Base-by-base conservation (phyloP, 2,329 filamentous ascomycete genomes). In the Ophiostoma perfectum region DNA sequence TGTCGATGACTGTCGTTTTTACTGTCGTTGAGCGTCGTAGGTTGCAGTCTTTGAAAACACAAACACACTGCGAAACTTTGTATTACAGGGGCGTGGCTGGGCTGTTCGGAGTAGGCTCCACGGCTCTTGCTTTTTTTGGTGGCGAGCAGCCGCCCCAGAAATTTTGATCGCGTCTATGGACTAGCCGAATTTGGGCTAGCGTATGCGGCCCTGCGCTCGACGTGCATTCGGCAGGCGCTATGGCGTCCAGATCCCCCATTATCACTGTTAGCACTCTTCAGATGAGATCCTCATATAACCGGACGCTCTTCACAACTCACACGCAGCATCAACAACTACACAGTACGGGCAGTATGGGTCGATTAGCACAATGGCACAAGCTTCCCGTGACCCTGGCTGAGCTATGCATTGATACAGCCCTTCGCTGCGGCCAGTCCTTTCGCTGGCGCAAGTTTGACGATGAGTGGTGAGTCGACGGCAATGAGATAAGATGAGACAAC, bases 401-500 rank as follows among this genome's bases (percentile, higher is more conserved):
- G 76, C 85, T 99, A 4, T 97, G 92, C 77, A 93, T 99, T 72
- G 92, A 97, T 74, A 99, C 94, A 0, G 97, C 93, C 0, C 81
- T 99, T 45, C 89, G 94, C 71, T 99, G 95, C 77, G 95, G 95
- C 3, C 95, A 99, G 78, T 97, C 94, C 0, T 99, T 99, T 74
- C 89, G 94, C 81, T 99, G 95, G 95, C 90, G 89, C 71, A 93
- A 93, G 76, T 86, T 92, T 65, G 85, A 88, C 60, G 88, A 93
- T 76, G 90, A 94, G 82, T 99, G 95, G 95, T 91, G 74, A 72
- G 77, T 75, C 4, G 16, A 38, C 11, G n/a, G 39, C 27, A 27
- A 44, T 6, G 60, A 4, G 64, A n/a, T 5, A 18, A 42, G 44
- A 41, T n/a, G 38, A 55, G 5, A n/a, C n/a, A n/a, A n/a, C n/a